These are phyloP conservation scores for Rhodocollybia butyracea DNA, from an alignment of 768 basidiomycete species.

Conservation along the genomic window DNA sequence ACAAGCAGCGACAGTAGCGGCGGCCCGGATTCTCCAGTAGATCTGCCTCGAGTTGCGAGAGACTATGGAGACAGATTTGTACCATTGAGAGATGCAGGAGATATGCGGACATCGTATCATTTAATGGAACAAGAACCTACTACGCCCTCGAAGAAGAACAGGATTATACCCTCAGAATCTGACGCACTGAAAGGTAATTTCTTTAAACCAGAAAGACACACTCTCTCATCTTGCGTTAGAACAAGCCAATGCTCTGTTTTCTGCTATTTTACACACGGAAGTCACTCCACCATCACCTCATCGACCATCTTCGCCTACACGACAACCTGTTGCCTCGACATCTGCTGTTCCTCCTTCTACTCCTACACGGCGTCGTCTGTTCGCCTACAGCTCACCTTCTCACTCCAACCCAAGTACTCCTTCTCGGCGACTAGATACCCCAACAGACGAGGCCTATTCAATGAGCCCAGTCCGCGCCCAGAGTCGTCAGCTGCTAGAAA, in stretches of 20 bases:
- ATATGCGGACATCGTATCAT: slow-evolving; percentile 66
- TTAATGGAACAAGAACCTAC: slow-evolving; percentile 59
- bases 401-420: slow-evolving; percentile 56
- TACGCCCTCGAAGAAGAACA: slow-evolving; percentile 55
- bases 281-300: slow-evolving; percentile 69
- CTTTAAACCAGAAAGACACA: background rate
- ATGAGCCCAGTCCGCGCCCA: slow-evolving; percentile 86
- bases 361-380: slow-evolving; percentile 59
- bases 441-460: slow-evolving; percentile 86
- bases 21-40: slow-evolving; percentile 32
- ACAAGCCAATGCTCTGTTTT: slow-evolving; percentile 84
- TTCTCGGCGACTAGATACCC: slow-evolving; percentile 65
- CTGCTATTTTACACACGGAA: slow-evolving; percentile 71
- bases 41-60: slow-evolving; percentile 26
- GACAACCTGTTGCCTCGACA: slow-evolving; percentile 38
- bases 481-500: slow-evolving; percentile 78
- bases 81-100: slow-evolving; percentile 58
- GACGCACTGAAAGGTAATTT: slow-evolving; percentile 71
- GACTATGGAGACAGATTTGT: slow-evolving; percentile 70
- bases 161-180: slow-evolving; percentile 64
- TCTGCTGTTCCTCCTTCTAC: slow-evolving; percentile 43
- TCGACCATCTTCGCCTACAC: slow-evolving; percentile 59
- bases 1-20: slow-evolving; percentile 55
- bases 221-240: slow-evolving; percentile 29
- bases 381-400: slow-evolving; percentile 66